A percentile compares a stretch with the other conserved stretches of the same genome.
Conservation (phyloP, 2,329 filamentous ascomycete genomes). For the Nannizzia gypsea region DNA sequence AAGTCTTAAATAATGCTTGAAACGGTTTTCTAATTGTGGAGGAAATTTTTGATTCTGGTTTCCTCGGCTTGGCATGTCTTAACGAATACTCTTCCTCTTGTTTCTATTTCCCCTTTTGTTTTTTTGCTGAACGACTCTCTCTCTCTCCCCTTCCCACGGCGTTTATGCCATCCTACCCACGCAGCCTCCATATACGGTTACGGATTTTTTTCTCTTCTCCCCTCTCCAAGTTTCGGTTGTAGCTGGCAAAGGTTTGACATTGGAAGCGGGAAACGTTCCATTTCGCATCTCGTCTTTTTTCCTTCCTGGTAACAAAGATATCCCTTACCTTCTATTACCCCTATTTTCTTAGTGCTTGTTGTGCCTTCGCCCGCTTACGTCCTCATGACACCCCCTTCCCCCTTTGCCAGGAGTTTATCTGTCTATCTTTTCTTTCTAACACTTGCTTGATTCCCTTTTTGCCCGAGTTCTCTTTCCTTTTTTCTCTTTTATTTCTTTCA, state of each 20-base stretch:
- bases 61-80: conserved; percentile 13
- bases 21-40: conserved; percentile 3
- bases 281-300: background rate
- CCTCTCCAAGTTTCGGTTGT: conserved; percentile 2
- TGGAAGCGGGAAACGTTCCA: background rate
- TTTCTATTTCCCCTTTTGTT: background rate
- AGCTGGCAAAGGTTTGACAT: background rate
- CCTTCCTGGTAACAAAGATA: conserved; percentile 2
- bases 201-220: background rate
- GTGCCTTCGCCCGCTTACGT: background rate
- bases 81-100: conserved; percentile 11
- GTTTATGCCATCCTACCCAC: background rate
- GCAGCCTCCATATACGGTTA: background rate
- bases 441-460: background rate
- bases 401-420: conserved; percentile 6
- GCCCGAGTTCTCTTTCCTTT: background rate
- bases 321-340: background rate
- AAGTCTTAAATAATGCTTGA: conserved; percentile 13
- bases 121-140: background rate
- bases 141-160: background rate
- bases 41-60: conserved; percentile 10
- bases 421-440: conserved; percentile 1
- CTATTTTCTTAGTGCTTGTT: background rate
- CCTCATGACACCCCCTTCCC: conserved; percentile 7
- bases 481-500: conserved; percentile 5